phyloP scores from a whole-genome alignment of 2,329 filamentous ascomycete genomes.

The Chaetothyriales sp. region DNA sequence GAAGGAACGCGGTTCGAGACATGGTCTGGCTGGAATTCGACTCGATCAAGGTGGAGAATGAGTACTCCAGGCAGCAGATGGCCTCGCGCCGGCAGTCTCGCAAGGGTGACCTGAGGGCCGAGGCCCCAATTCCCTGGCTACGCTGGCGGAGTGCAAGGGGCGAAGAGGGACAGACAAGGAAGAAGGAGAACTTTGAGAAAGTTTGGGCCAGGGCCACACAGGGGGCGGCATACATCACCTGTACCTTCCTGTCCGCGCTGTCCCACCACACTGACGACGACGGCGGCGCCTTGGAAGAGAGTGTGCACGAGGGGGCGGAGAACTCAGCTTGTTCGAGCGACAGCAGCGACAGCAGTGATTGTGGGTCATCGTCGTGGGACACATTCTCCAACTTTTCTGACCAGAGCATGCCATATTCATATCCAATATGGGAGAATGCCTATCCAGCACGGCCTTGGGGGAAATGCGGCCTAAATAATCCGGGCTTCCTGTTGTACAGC shows the following conservation, averaged over 20 bases:
- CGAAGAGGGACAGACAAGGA: background rate
- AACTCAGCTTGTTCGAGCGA: background rate
- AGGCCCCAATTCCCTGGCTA: background rate
- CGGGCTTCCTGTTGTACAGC: background rate
- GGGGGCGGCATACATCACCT: background rate
- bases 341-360: background rate
- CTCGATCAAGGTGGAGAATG: background rate
- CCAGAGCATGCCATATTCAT: background rate
- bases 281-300: background rate
- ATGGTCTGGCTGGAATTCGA: background rate
- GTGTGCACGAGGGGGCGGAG: background rate
- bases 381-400: background rate
- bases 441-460: background rate
- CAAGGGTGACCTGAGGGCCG: background rate
- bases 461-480: background rate
- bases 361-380: background rate
- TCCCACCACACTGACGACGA: background rate
- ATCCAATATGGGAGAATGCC: background rate
- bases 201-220: background rate
- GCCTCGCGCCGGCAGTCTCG: background rate
- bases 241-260: background rate
- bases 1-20: background rate
- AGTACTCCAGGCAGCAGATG: background rate
- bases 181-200: background rate
- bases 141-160: background rate